Evolutionary conservation across 495 filamentous ascomycete species (phyloP), one percentile per base, ranked within the genome.

Genomic region (Aspergillus homomorphus): DNA sequence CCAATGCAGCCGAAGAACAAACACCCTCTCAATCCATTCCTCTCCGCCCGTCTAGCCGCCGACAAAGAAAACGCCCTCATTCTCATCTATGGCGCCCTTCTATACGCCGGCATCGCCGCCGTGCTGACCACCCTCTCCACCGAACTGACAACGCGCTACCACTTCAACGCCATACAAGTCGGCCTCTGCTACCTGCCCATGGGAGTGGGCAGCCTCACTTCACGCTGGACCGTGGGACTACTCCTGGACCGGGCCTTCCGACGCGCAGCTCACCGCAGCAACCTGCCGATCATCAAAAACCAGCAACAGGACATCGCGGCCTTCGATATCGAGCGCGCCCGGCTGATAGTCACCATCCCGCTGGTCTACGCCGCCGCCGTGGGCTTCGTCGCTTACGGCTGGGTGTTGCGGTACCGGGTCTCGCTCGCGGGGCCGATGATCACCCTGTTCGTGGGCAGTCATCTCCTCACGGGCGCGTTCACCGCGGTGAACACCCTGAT

Each of bases 101-200:
- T 71, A 1, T 71, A 62, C 38, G 51, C 56, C 24, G 66, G 68
- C 0, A 67, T 59, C 22, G 66, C 65, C 53, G 59, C 60, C 0
- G 60, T 73, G 6, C 50, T 72, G 14, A 71, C 65, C 45, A 72
- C 66, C 1, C 52, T 80, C 1, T 57, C 77, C 0, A 58, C 64
- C 12, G 64, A 72, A 18, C 67, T 83, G 22, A 55, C 42, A 0
- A 53, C 57, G 5, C 60, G 67, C 0, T 82, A 75, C 65, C 66
- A 66, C 3, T 76, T 79, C 51, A 73, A 74, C 22, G 57, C 72
- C 0, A 59, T 82, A 19, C 64, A 79, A 43, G 60, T 78, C 21
- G 79, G 79, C 2, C 64, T 84, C 0, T 74, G 72, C 60, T 83
- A 77, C 57, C 57, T 83, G 9, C 76, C 79, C 0, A 50, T 78